A percentile compares a stretch with the other conserved stretches of the same genome.
Conservation (phyloP, 1,284 basidiomycete genomes). For the Naganishia albida region DNA sequence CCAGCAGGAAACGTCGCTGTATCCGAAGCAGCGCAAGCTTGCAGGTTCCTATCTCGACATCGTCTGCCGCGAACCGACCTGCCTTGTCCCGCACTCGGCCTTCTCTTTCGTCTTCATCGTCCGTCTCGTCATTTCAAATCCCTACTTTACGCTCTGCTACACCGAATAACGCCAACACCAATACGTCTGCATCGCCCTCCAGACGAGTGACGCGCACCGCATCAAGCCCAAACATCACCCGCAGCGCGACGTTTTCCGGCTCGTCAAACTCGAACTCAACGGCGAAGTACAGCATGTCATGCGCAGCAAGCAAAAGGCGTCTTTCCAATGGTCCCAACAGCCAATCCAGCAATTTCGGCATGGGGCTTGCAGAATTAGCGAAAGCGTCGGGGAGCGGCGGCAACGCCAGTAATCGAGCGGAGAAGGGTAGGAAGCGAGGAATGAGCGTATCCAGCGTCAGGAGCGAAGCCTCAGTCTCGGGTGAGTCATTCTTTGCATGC, state of each 20-base stretch:
- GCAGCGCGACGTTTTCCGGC: conserved; percentile 14
- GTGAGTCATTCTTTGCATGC: not conserved
- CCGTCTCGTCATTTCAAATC: conserved; percentile 15
- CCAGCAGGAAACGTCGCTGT: conserved; percentile 15
- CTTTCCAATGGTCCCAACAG: conserved; percentile 15
- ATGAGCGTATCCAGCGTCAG: conserved; percentile 30
- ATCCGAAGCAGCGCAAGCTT: conserved; percentile 20
- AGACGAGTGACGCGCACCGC: conserved; percentile 9
- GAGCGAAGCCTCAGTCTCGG: conserved; percentile 29
- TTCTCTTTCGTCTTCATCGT: conserved; percentile 7
- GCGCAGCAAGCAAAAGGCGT: conserved; percentile 22
- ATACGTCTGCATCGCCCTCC: conserved; percentile 1
- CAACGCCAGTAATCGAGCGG: conserved; percentile 8
- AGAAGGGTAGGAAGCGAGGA: conserved; percentile 21
- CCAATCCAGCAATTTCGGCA: conserved; percentile 16
- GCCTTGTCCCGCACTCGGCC: not conserved
- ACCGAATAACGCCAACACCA: not conserved
- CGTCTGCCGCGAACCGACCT: conserved; percentile 7
- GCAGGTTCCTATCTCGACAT: conserved; percentile 13
- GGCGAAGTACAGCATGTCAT: conserved; percentile 16
- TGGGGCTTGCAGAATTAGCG: conserved; percentile 22
- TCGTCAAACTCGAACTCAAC: conserved; percentile 11
- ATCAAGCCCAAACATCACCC: conserved; percentile 17
- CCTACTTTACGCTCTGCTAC: conserved; percentile 14
- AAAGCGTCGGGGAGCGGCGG: conserved; percentile 9